These are phyloP conservation scores for Nicotiana knightiana DNA, from an alignment of 257 asterid species.

Conservation along the genomic window DNA sequence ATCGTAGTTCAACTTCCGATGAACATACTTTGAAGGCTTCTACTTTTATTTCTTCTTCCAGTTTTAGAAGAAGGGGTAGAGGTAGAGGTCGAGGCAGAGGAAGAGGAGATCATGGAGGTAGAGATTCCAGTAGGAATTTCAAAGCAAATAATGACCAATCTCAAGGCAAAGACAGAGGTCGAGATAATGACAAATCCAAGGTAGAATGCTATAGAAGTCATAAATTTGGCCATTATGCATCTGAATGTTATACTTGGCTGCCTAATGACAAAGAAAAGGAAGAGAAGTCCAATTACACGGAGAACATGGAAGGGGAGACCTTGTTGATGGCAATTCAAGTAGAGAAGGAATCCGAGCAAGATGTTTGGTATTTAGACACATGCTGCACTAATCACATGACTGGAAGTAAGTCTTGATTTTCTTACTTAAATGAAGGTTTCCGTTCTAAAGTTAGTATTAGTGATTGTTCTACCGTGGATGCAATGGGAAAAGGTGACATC, in stretches of 20 bases:
- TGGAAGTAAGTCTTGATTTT: neutral
- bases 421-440: neutral
- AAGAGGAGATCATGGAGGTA: neutral
- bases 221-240: neutral
- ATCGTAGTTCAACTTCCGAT: neutral
- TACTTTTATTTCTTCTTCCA: neutral
- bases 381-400: neutral
- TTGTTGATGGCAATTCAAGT: neutral
- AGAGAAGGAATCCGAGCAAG: no score
- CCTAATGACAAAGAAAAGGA: neutral
- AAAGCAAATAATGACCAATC: neutral
- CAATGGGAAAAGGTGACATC: neutral
- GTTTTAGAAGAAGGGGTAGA: neutral
- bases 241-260: neutral
- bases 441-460: neutral
- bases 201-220: neutral
- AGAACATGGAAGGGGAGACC: neutral
- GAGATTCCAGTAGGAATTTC: neutral
- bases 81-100: neutral
- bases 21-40: neutral
- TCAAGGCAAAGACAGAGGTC: neutral
- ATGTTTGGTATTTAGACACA: neutral
- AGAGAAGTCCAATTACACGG: neutral
- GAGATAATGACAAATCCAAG: neutral
- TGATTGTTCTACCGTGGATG: neutral